Evolutionary conservation across 2,329 filamentous ascomycete genomes (phyloP), one percentile per base, ranked within the genome.

Genomic region (Clonostachys byssicola): DNA sequence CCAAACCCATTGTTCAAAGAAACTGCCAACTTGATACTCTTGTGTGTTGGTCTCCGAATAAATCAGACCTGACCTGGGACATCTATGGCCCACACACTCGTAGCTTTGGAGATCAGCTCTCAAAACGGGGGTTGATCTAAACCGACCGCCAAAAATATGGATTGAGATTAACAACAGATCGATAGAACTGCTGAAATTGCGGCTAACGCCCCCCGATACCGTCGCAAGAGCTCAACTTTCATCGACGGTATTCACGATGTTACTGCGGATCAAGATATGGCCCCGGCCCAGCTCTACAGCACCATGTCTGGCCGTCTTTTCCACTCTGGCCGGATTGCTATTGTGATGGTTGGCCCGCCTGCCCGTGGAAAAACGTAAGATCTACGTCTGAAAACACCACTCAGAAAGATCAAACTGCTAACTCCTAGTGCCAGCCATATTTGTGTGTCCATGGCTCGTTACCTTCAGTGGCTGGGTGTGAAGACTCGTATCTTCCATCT

Each of bases 401-500:
- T 8, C n/a, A 13, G 38, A 30, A 30, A 34, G 38, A 23, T 46
- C 42, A 10, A 10, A 6, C 20, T 33, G n/a, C 14, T 20, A 9
- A 42, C n/a, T 34, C 12, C 40, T 12, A 3, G 30, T 35, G 17
- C 16, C 48, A 91, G 87, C 17, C 94, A 99, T 61, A 95, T 96
- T 45, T 96, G 92, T 49, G 94, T 99, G 45, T 96, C 94, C 7
- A 78, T 99, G 60, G 91, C 92, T 42, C 86, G 94, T 42, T 99
- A 99, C 71, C 77, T 99, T 41, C 84, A 92, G 67, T 99, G 94
- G 94, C 80, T 99, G 38, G 94, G 94, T 52, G 94, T 99, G 50
- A 99, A 99, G 73, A 97, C 94, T 34, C 87, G 92, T 56, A 95
- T 97, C 57, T 99, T 99, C 65, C 94, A 99, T 64, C 76, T 99